Evolutionary conservation across 768 basidiomycete genomes (phyloP), one percentile per base, ranked within the genome.

Genomic region (Hericium erinaceus): DNA sequence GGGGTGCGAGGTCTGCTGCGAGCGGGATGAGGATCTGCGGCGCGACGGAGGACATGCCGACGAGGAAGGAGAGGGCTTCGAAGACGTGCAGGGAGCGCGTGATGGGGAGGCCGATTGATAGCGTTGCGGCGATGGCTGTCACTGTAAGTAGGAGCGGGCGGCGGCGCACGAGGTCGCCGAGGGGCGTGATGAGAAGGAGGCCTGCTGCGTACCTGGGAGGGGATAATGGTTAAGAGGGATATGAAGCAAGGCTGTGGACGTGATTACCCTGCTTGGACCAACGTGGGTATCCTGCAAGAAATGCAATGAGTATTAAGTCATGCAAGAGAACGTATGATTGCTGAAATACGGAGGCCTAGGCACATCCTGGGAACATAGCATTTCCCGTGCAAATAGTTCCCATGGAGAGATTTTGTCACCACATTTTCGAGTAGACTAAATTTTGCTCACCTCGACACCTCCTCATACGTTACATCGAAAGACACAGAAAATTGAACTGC

Each of bases 131-230:
- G 18, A 54, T 44, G 0, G 84, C 81, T 20, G 79, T 49, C 1
- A 78, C 62, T 39, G 85, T 72, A 16, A 95, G 74, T 33, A 87
- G 77, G 0, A 95, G 75, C 50, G 82, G 84, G 13, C 92, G 76
- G 39, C 92, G 75, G n/a, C 87, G 85, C 24, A 92, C 78, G 20
- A 94, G 78, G 67, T 95, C 92, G 8, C 93, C 92, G 0, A 92
- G 74, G 1, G 93, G 92, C 0, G 88, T 81, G 56, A 95, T 81
- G 46, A 93, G 69, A 3, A 93, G 68, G 7, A 92, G 75, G 9
- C 69, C 69, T 37, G 62, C 44, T n/a, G 65, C 68, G 55, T 68
- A 69, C 8, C 68, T 69, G 49, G 7, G 24, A 1, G 44, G n/a
- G 7, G 20, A 20, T 1, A 8, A 20, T 46, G 16, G 11, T 57